Percentiles rank a stretch among this genome's conserved stretches.
Conservation (phyloP, 129 eudicot genomes). For the Saussurea involucrata region DNA sequence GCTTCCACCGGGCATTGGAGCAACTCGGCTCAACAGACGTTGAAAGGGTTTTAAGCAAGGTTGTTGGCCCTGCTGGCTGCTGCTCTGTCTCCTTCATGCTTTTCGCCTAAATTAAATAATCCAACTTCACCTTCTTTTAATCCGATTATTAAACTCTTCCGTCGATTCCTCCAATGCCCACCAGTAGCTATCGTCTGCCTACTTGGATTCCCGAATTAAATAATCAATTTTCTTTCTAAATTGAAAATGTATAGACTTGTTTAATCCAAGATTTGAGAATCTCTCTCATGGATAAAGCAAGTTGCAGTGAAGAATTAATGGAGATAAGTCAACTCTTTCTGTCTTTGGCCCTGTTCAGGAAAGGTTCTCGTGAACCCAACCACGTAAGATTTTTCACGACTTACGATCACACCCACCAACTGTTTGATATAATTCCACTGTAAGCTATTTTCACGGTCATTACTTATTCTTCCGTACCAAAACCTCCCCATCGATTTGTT, state of each 20-base stretch:
- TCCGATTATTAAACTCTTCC: conserved; percentile 6
- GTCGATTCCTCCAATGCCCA: conserved; percentile 5
- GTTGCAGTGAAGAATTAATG: conserved; percentile 27
- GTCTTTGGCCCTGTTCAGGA: conserved; percentile 26
- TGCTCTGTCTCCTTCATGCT: conserved; percentile 5
- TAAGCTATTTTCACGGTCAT: conserved; percentile 18
- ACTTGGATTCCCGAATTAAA: conserved; percentile 11
- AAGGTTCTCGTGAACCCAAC: conserved; percentile 50
- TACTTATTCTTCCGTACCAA: background rate
- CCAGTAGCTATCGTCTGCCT: conserved; percentile 2
- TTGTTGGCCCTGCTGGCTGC: conserved; percentile 8
- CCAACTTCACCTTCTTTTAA: conserved; percentile 12
- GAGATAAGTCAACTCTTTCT: conserved; percentile 41
- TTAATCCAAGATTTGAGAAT: conserved; percentile 12
- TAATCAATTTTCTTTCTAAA: background rate
- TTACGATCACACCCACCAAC: conserved; percentile 35
- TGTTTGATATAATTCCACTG: conserved; percentile 23
- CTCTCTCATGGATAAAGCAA: conserved; percentile 17
- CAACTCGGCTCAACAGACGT: conserved; percentile 16
- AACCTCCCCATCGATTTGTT: background rate
- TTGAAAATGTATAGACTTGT: conserved; percentile 11
- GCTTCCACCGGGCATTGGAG: too few relatives aligned
- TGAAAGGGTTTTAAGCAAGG: conserved; percentile 14
- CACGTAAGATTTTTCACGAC: conserved; percentile 1
- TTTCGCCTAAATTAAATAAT: background rate